These are phyloP conservation scores for Trypanosoma cruzi DNA, from an alignment of 208 protist species.

Conservation along the genomic window DNA sequence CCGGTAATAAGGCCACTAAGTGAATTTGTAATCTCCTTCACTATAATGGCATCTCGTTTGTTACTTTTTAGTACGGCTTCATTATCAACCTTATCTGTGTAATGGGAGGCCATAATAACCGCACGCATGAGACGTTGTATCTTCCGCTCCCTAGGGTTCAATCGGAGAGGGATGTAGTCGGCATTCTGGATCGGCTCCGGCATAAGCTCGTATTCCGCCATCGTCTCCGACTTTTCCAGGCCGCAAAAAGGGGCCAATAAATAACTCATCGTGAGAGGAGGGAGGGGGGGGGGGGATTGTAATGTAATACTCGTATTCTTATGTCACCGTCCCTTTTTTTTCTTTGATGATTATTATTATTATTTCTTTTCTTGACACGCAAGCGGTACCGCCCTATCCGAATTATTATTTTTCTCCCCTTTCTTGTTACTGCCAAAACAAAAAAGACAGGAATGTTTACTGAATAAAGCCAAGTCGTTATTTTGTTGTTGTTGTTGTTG, in stretches of 20 bases:
- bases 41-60: slow-evolving; percentile 62
- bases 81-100: slow-evolving; percentile 93
- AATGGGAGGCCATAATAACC: slow-evolving; percentile 83
- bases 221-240: slow-evolving; percentile 1
- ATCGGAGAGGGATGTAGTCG: slow-evolving; percentile 86
- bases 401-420: slow-evolving; percentile 1
- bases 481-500: no score
- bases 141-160: slow-evolving; percentile 84
- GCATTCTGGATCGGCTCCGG: slow-evolving; percentile 75
- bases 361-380: background rate
- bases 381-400: background rate
- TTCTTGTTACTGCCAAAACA: background rate
- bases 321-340: no score
- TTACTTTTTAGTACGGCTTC: slow-evolving; percentile 60
- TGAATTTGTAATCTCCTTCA: slow-evolving; percentile 80
- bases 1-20: slow-evolving; percentile 85
- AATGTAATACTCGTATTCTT: no score
- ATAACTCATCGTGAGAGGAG: slow-evolving; percentile 18
- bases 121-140: slow-evolving; percentile 88
- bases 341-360: background rate
- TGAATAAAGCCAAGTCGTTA: background rate
- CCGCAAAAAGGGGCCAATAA: slow-evolving; percentile 3
- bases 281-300: no score
- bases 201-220: slow-evolving; percentile 68
- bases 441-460: background rate